phyloP scores from a whole-genome alignment of 371 early-diverging fungal genomes.

The Mucor mucedo region DNA sequence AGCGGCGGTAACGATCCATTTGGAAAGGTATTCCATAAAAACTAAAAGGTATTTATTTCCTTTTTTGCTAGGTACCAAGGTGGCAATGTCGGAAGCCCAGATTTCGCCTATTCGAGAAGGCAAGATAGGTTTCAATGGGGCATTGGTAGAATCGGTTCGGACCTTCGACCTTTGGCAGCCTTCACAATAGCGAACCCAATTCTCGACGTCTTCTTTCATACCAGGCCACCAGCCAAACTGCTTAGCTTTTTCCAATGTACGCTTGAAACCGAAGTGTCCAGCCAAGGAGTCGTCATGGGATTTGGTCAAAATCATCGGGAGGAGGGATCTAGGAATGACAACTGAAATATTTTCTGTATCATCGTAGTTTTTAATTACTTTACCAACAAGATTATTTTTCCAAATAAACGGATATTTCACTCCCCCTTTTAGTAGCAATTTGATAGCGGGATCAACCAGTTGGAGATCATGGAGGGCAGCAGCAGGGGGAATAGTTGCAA shows the following conservation, averaged over 20 bases:
- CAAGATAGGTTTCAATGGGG: constrained; percentile 15
- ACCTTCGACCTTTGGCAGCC: constrained; percentile 15
- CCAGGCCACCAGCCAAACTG: constrained; percentile 14
- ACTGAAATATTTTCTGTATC: too few species aligned
- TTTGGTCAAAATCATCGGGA: too few species aligned
- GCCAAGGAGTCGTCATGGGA: too few species aligned
- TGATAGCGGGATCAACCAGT: too few species aligned
- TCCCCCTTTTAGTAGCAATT: too few species aligned
- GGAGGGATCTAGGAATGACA: too few species aligned
- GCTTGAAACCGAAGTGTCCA: constrained; percentile 22
- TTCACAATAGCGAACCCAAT: not conserved
- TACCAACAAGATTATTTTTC: too few species aligned
- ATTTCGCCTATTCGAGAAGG: constrained; percentile 14
- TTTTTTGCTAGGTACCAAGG: constrained; percentile 6
- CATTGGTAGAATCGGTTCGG: not conserved
- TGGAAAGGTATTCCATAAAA: constrained; percentile 27
- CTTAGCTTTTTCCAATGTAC: constrained; percentile 10
- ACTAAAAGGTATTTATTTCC: constrained; percentile 28
- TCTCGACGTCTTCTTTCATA: constrained; percentile 5
- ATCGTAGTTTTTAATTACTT: too few species aligned
- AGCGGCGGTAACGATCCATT: constrained; percentile 21
- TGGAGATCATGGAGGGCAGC: too few species aligned
- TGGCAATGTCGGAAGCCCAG: constrained; percentile 32
- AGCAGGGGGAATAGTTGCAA: too few species aligned
- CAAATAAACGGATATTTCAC: too few species aligned